Evolutionary conservation across 768 basidiomycete species (phyloP).

Genomic region (Suillus ampliporus): DNA sequence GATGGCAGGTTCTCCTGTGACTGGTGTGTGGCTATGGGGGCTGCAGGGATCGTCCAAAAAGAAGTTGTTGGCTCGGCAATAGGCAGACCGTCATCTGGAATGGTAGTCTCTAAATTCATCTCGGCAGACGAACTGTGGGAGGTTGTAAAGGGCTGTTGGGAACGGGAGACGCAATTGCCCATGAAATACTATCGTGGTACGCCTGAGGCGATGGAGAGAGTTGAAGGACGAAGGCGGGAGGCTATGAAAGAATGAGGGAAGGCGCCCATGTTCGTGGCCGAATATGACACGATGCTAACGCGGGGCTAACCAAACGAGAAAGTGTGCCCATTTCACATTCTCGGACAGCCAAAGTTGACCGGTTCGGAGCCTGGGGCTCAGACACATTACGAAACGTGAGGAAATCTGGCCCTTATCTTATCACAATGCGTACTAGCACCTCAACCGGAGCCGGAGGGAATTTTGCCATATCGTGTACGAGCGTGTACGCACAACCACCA

Average conservation of each 20-base stretch:
- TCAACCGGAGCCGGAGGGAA: neutral
- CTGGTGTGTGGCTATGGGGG: slow-evolving; percentile 45
- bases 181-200: slow-evolving; percentile 17
- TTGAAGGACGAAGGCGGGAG: slow-evolving; percentile 4
- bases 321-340: neutral
- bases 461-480: neutral
- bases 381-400: slow-evolving; percentile 2
- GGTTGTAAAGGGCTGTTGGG: neutral
- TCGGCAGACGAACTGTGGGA: slow-evolving; percentile 10
- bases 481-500: neutral
- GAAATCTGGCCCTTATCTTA: slow-evolving; percentile 4
- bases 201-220: slow-evolving; percentile 14
- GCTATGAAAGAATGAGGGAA: slow-evolving; percentile 1
- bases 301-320: slow-evolving; percentile 10
- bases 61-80: slow-evolving; percentile 56
- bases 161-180: slow-evolving; percentile 32
- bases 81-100: slow-evolving; percentile 60
- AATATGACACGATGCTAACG: neutral
- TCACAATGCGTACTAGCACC: neutral
- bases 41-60: slow-evolving; percentile 67
- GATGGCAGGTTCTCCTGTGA: slow-evolving; percentile 40
- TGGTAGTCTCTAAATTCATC: slow-evolving; percentile 9
- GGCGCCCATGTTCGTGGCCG: slow-evolving; percentile 19
- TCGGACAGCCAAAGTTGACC: neutral
- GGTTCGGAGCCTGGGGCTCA: no score